These are phyloP conservation scores for Coemansia sp. DNA, from an alignment of 192 early-diverging fungal genomes.

Conservation along the genomic window DNA sequence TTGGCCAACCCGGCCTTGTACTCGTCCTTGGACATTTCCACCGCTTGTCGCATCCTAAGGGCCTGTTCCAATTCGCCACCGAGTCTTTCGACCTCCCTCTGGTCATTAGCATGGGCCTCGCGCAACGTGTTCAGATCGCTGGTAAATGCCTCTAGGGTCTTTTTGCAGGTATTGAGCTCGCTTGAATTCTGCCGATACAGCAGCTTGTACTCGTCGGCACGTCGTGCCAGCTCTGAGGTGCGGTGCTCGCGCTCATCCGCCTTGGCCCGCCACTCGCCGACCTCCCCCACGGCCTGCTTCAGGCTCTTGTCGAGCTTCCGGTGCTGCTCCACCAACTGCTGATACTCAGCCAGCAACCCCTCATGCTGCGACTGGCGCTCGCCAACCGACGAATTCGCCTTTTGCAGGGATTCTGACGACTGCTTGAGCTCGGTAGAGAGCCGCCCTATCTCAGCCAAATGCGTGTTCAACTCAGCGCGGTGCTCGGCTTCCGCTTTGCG, in stretches of 20 bases:
- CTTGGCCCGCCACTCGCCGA: conserved; percentile 34
- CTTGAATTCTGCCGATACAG: conserved; percentile 20
- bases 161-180: conserved; percentile 23
- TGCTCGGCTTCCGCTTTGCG: neutral
- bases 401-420: neutral
- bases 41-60: conserved; percentile 21
- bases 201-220: conserved; percentile 30
- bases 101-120: conserved; percentile 10
- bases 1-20: conserved; percentile 45
- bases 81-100: conserved; percentile 20
- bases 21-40: conserved; percentile 53
- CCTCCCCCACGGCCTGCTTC: conserved; percentile 39
- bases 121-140: conserved; percentile 27
- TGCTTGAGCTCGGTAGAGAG: neutral
- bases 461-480: neutral
- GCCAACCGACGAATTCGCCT: neutral
- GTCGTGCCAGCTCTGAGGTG: conserved; percentile 16
- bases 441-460: neutral
- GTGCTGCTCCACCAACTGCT: conserved; percentile 33
- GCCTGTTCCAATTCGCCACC: conserved; percentile 30
- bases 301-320: conserved; percentile 31
- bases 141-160: conserved; percentile 29
- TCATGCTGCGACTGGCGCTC: conserved; percentile 8
- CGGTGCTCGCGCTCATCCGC: conserved; percentile 33
- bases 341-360: conserved; percentile 5